These are phyloP conservation scores for Litchi chinensis DNA, from an alignment of 345 rosid genomes.

Conservation along the genomic window DNA sequence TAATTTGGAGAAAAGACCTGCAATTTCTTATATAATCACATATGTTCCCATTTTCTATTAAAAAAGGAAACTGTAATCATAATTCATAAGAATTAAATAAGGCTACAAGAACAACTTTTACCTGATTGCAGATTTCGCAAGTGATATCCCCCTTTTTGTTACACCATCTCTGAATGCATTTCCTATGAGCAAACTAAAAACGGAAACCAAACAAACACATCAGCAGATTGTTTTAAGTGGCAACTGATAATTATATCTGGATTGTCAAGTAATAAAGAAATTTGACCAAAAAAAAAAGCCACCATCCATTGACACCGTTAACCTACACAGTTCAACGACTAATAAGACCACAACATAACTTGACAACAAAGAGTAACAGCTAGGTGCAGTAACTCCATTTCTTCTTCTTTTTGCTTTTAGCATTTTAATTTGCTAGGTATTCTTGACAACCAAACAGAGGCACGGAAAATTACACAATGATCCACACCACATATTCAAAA, in stretches of 20 bases:
- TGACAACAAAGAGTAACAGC: neutral
- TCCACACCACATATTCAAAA: neutral
- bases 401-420: neutral
- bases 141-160: constrained; percentile 65
- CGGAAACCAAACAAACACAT: constrained; percentile 7
- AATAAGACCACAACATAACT: neutral
- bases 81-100: neutral
- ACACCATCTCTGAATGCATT: constrained; percentile 77
- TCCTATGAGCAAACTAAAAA: constrained; percentile 68
- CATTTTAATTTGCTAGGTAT: neutral
- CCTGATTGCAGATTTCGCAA: constrained; percentile 72
- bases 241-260: neutral
- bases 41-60: neutral
- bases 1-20: constrained; percentile 72
- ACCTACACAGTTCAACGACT: neutral
- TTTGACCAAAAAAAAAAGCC: no score
- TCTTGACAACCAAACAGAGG: constrained; percentile 16
- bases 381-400: neutral
- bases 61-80: neutral
- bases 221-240: neutral
- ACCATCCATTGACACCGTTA: neutral
- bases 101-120: constrained; percentile 6
- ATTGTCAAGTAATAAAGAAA: neutral
- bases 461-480: neutral
- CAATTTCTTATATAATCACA: neutral